Conservation (phyloP, 2,329 filamentous ascomycete genomes). For the Sporothrix mexicana region DNA sequence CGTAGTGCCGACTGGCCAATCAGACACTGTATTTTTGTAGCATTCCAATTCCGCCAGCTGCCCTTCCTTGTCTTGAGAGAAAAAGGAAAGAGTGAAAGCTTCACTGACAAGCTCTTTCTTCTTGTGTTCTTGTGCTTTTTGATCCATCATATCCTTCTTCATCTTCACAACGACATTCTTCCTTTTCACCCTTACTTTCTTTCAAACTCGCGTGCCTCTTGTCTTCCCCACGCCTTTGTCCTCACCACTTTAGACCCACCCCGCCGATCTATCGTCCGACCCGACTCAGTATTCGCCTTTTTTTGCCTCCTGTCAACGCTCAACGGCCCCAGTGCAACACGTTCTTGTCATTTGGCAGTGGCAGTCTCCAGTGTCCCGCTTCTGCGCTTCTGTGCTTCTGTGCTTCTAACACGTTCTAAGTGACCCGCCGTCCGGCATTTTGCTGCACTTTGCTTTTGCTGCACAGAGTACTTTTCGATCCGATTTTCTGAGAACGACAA, state of each 20-base stretch:
- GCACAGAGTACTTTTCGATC: too few relatives aligned
- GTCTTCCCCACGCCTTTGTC: background rate
- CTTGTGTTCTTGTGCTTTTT: background rate
- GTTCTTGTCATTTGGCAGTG: background rate
- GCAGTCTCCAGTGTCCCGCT: background rate
- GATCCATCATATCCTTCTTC: background rate
- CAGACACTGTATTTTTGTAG: slow-evolving; percentile 7
- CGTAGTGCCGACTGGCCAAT: slow-evolving; percentile 24
- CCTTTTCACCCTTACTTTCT: background rate
- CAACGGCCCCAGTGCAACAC: background rate
- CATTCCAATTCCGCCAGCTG: slow-evolving; percentile 23
- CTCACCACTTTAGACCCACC: slow-evolving; percentile 25
- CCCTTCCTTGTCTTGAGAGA: background rate
- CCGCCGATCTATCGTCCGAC: slow-evolving; percentile 31
- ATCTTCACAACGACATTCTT: background rate
- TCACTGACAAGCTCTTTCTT: slow-evolving; percentile 17
- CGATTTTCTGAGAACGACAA: too few relatives aligned
- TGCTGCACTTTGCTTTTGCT: too few relatives aligned
- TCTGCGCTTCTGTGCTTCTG: background rate
- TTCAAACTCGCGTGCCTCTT: slow-evolving; percentile 12
- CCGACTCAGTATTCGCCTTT: background rate
- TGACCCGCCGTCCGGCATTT: too few relatives aligned
- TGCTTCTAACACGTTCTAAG: background rate
- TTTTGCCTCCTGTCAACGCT: background rate
- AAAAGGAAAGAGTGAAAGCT: background rate